Evolutionary conservation across 305 asterid genomes (phyloP), one percentile per base, ranked within the genome.

Genomic region (Caryopteris hybrid): DNA sequence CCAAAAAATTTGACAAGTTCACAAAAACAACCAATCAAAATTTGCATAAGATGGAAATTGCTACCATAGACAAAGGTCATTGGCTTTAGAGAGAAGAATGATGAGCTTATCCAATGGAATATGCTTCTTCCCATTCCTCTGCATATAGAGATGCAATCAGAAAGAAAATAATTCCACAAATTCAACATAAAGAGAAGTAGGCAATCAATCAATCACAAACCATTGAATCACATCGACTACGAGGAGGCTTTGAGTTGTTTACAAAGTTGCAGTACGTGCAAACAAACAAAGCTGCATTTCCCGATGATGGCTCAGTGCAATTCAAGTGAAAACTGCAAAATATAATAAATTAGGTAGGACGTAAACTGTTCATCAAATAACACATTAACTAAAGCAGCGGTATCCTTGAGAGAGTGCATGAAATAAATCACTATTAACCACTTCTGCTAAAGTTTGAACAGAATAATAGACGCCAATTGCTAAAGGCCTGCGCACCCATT

Each of bases 31-130:
- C 8, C 3, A 22, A 2, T 16, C 22, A 17, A 25, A 20, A 1
- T 29, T 31, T 50, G 61, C 43, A 74, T 31, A 70, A 52, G 41
- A 56, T 21, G 46, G 29, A 64, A 64, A 57, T 59, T 48, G 83
- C 61, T 85, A 93, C 99, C 97, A 76, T 68, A 91, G 66, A 65
- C 91, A 86, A 23, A 83, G 90, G 70, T 79, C 77, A 58, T 76
- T 88, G 74, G 96, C 94, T 53, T 87, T 90, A 20, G 83, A 66
- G 64, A 83, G 78, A 66, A 88, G 90, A 80, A 57, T 72, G 50
- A 52, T 60, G 52, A 93, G 95, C 74, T 79, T 77, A 80, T 78
- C 79, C 80, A 86, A 61, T 46, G 84, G 84, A 73, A 83, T 74
- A 72, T 66, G 78, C 77, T 87, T 91, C 84, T 50, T 82, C 53